phyloP scores from a whole-genome alignment of 768 basidiomycete species.

The Agaricus sinodeliciosus region DNA sequence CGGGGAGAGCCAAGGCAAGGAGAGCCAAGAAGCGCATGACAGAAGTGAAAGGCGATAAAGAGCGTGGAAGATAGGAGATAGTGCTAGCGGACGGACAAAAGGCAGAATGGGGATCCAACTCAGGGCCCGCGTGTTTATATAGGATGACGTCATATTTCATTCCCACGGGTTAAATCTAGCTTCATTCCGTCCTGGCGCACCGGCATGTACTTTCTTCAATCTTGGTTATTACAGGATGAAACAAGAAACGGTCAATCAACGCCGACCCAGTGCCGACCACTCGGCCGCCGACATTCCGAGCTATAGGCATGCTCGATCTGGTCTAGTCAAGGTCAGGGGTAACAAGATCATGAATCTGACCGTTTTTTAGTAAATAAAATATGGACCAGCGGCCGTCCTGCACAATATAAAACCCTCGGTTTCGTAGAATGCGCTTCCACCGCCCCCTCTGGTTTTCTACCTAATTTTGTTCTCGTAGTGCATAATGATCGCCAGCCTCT shows the following conservation, averaged over 20 bases:
- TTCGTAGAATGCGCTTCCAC: background rate
- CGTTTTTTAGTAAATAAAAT: too few species aligned
- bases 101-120: background rate
- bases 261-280: too few species aligned
- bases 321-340: too few species aligned
- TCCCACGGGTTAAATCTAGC: too few species aligned
- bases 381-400: too few species aligned
- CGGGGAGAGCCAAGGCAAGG: background rate
- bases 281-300: background rate
- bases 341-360: too few species aligned
- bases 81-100: background rate
- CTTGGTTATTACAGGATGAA: too few species aligned
- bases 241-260: background rate
- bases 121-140: background rate
- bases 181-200: background rate
- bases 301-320: background rate
- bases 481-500: background rate
- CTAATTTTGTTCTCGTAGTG: too few species aligned
- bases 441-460: background rate
- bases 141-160: too few species aligned
- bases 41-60: background rate
- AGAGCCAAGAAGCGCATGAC: constrained; percentile 3
- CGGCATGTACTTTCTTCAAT: too few species aligned
- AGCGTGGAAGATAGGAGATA: constrained; percentile 3
- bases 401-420: background rate